These are phyloP conservation scores for Thraustochytrium striatum DNA, from an alignment of 352 stramenopile genomes.

Conservation along the genomic window DNA sequence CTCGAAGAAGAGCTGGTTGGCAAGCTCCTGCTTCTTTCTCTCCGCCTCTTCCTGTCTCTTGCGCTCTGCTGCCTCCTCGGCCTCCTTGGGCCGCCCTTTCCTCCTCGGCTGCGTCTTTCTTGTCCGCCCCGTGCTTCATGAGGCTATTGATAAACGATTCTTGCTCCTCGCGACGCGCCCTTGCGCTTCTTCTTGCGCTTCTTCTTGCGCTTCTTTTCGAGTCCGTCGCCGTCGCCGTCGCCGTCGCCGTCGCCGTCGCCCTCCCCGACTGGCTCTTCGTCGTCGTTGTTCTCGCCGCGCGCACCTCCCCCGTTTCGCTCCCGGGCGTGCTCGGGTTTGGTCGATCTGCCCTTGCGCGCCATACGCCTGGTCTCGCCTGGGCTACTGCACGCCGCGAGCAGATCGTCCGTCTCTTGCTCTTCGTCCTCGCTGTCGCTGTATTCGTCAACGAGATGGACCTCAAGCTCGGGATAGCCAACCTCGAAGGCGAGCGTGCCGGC, in stretches of 20 bases:
- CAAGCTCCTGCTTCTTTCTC: neutral
- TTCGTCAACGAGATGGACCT: neutral
- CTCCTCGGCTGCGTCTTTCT: too few species aligned
- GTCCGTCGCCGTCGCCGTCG: neutral
- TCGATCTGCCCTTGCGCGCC: neutral
- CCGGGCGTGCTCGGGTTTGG: neutral
- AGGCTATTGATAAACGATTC: too few species aligned
- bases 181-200: neutral
- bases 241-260: neutral
- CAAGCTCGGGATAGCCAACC: neutral
- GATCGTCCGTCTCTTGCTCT: neutral
- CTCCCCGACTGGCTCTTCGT: too few species aligned
- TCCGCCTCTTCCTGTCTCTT: slow-evolving; percentile 13
- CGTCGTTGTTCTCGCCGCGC: neutral
- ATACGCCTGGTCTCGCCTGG: too few species aligned
- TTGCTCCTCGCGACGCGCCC: neutral
- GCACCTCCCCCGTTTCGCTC: neutral
- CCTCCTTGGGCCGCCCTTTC: too few species aligned
- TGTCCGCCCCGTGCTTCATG: too few species aligned
- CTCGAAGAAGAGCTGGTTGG: slow-evolving; percentile 30
- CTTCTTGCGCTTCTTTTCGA: neutral
- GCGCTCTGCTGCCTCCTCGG: neutral
- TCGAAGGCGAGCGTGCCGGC: neutral
- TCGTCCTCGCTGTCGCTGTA: slow-evolving; percentile 14
- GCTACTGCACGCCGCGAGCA: too few species aligned